Base-by-base conservation (phyloP, 1,139 yeast genomes). In the Entelexis paramagnoliae region DNA sequence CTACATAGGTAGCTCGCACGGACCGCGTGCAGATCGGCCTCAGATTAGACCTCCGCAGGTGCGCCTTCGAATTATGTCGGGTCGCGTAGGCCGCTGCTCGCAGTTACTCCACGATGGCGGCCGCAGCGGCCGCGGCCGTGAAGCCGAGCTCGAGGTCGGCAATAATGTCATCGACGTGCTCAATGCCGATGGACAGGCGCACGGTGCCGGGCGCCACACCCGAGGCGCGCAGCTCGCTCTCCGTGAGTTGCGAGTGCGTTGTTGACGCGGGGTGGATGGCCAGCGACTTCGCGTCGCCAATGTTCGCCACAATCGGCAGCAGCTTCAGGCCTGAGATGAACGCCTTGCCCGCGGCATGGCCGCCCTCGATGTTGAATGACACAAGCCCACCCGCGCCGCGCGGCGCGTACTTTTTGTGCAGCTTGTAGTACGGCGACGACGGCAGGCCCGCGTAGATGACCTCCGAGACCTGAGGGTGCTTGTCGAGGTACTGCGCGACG, bases 201-300 rank as follows among this genome's bases (percentile, higher is more conserved):
- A 91, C 80, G 65, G 87, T 76, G 59, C 87, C 96, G 63, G 82
- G 80, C 52, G 89, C 77, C 54, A 89, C 96, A 69, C 96, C 96
- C 50, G 93, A 75, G 16, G 81, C 79, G 48, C 70, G 54, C 72
- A 84, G 87, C 71, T 88, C 97, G 59, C 81, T 83, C 40, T 85
- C 88, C 43, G 73, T 68, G 65, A 91, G 77, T 73, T 91, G 97
- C 67, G 87, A 87, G 69, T 91, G 98, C 24, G 97, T 91, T 49
- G 97, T 91, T 71, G 78, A 87, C 74, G 81, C 88, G 59, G 97
- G 98, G 55, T 96, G 89, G 68, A 91, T 89, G 53, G 89, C 94
- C 66, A 91, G 77, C 43, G 97, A 86, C 74, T 89, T 91, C 50
- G 89, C 80, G 66, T 91, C 98, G 66, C 98, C 97, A 54, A 91